A percentile compares a stretch with the other conserved stretches of the same genome.
phyloP scores from a whole-genome alignment of 495 filamentous ascomycete species.

The Penicillium coffeae region DNA sequence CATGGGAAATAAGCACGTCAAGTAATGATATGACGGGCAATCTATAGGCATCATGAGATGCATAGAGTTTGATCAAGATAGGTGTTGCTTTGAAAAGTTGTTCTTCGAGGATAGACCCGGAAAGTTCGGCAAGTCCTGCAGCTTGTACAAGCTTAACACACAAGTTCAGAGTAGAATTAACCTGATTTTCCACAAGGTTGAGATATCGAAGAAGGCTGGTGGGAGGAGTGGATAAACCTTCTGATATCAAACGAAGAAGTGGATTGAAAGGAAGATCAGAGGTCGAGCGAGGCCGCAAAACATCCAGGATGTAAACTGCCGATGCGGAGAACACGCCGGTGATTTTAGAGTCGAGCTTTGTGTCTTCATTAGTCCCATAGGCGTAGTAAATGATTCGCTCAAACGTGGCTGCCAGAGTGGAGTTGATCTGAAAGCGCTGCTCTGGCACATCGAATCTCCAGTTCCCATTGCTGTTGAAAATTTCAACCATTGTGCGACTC shows the following conservation, averaged over 20 bases:
- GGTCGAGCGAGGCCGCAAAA: conserved; percentile 65
- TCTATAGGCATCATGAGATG: conserved; percentile 62
- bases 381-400: conserved; percentile 64
- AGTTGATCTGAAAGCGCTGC: conserved; percentile 60
- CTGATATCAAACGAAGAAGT: conserved; percentile 64
- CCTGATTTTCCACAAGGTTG: conserved; percentile 56
- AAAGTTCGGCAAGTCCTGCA: conserved; percentile 57
- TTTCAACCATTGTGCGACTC: conserved; percentile 67
- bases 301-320: conserved; percentile 69
- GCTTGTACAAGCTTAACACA: conserved; percentile 65
- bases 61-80: conserved; percentile 73
- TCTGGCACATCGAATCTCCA: conserved; percentile 74
- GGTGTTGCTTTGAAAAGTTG: conserved; percentile 76
- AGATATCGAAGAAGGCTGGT: conserved; percentile 58
- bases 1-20: conserved; percentile 67
- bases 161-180: conserved; percentile 60
- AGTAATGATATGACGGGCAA: conserved; percentile 63
- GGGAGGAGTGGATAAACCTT: conserved; percentile 61
- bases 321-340: conserved; percentile 62
- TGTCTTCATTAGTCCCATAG: conserved; percentile 64
- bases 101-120: conserved; percentile 63
- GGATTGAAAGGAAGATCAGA: conserved; percentile 73
- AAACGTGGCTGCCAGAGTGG: conserved; percentile 61
- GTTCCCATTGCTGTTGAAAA: conserved; percentile 73
- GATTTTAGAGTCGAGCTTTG: conserved; percentile 52